A percentile compares a stretch with the other conserved stretches of the same genome.
These are phyloP conservation scores for Eucalyptus tenuipes DNA, from an alignment of 345 rosid species.

Conservation along the genomic window DNA sequence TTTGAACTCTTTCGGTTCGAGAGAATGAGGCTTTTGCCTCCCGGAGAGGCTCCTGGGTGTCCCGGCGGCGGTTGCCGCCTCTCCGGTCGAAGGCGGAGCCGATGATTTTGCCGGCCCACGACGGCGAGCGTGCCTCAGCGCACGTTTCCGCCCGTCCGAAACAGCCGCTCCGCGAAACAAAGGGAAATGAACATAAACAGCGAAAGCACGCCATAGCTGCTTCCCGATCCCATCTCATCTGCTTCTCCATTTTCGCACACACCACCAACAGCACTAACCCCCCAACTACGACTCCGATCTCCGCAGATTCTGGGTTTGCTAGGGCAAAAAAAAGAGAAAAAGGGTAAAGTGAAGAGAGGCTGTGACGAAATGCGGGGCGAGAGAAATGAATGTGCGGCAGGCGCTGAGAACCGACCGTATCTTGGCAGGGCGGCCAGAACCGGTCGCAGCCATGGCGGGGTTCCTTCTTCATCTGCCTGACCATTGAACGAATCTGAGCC, in stretches of 20 bases:
- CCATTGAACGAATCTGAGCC: not conserved
- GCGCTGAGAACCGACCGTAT: not conserved
- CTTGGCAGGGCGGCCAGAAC: not conserved
- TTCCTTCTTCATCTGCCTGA: not conserved
- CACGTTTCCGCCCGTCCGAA: not conserved
- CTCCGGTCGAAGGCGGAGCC: not conserved
- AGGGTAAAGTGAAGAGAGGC: not conserved
- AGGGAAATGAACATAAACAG: not conserved
- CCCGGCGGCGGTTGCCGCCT: not conserved
- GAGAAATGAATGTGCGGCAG: not conserved
- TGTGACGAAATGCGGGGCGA: not conserved
- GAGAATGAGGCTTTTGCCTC: not conserved
- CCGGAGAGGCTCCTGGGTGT: not conserved
- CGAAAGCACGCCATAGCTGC: not conserved
- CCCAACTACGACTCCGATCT: not conserved
- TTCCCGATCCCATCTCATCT: not conserved
- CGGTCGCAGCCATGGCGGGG: not conserved
- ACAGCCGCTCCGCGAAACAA: not conserved
- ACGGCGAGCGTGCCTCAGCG: not conserved
- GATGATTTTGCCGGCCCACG: not conserved
- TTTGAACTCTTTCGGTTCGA: not conserved
- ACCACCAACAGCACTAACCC: not conserved
- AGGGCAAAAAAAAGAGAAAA: not conserved
- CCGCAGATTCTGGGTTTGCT: not conserved
- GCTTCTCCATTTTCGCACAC: not conserved